These are phyloP conservation scores for Sugiyamaella novakii DNA, from an alignment of 1,139 yeast species.

Conservation along the genomic window DNA sequence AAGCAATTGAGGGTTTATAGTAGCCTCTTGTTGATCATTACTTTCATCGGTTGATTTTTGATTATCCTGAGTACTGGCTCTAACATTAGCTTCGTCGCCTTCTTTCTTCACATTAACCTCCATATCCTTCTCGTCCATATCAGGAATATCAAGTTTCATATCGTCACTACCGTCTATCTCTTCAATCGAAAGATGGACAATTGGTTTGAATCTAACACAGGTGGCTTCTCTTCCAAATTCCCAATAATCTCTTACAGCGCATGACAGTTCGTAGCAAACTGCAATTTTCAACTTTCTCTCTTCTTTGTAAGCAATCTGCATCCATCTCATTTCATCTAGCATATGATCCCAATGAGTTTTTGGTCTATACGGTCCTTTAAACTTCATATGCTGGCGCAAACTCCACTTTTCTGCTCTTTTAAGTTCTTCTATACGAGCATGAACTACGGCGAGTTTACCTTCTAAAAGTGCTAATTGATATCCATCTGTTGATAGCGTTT, in stretches of 20 bases:
- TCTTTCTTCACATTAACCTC: slow-evolving; percentile 3
- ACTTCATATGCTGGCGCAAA: slow-evolving; percentile 76
- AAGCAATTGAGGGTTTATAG: slow-evolving; percentile 7
- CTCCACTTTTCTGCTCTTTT: slow-evolving; percentile 91
- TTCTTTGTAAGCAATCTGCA: slow-evolving; percentile 78
- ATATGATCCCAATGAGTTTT: slow-evolving; percentile 71
- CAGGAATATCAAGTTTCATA: slow-evolving; percentile 11
- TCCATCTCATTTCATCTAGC: slow-evolving; percentile 82
- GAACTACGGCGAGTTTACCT: slow-evolving; percentile 89
- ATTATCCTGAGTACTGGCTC: background rate
- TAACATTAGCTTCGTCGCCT: background rate
- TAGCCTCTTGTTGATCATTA: background rate
- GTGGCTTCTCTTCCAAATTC: slow-evolving; percentile 62
- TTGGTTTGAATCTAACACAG: slow-evolving; percentile 56
- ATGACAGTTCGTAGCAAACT: slow-evolving; percentile 68
- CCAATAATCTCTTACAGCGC: slow-evolving; percentile 79
- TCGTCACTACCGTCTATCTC: slow-evolving; percentile 12
- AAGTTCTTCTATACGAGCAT: slow-evolving; percentile 88
- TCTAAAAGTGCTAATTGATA: slow-evolving; percentile 87
- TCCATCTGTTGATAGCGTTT: slow-evolving; percentile 79
- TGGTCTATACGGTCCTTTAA: slow-evolving; percentile 64
- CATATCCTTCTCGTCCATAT: slow-evolving; percentile 12
- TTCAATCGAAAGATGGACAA: slow-evolving; percentile 35
- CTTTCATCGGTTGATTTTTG: background rate
- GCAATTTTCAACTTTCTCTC: slow-evolving; percentile 68